phyloP scores from a whole-genome alignment of 345 rosid species.

The Schrenkiella parvula region DNA sequence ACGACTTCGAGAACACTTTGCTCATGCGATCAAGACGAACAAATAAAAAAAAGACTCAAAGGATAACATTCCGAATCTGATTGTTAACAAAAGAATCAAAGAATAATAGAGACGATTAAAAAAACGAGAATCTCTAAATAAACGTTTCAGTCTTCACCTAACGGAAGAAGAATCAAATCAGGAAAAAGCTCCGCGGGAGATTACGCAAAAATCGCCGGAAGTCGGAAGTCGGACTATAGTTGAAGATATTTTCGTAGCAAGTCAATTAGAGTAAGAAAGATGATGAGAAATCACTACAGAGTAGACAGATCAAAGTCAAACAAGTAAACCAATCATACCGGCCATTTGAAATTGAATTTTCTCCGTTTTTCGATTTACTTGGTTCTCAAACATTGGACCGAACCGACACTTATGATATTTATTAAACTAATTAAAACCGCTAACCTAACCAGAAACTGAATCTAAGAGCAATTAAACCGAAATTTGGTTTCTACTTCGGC shows the following conservation, averaged over 20 bases:
- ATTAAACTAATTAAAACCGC: background rate
- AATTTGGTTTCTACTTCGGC: background rate
- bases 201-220: background rate
- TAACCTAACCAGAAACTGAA: background rate
- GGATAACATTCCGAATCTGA: background rate
- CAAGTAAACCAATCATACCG: background rate
- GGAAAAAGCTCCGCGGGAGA: background rate
- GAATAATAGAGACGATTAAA: background rate
- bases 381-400: background rate
- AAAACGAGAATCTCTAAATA: background rate
- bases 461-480: background rate
- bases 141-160: background rate
- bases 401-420: background rate
- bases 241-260: slow-evolving; percentile 6
- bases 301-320: slow-evolving; percentile 6
- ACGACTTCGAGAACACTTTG: background rate
- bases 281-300: slow-evolving; percentile 5
- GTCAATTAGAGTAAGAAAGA: slow-evolving; percentile 24
- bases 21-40: slow-evolving; percentile 3
- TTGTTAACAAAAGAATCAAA: slow-evolving; percentile 5
- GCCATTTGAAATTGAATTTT: background rate
- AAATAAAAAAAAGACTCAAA: background rate
- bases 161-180: slow-evolving; percentile 1
- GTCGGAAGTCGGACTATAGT: background rate
- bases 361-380: background rate